These are phyloP conservation scores for Fusarium brevicatenulatum DNA, from an alignment of 2,329 filamentous ascomycete species.

Conservation along the genomic window DNA sequence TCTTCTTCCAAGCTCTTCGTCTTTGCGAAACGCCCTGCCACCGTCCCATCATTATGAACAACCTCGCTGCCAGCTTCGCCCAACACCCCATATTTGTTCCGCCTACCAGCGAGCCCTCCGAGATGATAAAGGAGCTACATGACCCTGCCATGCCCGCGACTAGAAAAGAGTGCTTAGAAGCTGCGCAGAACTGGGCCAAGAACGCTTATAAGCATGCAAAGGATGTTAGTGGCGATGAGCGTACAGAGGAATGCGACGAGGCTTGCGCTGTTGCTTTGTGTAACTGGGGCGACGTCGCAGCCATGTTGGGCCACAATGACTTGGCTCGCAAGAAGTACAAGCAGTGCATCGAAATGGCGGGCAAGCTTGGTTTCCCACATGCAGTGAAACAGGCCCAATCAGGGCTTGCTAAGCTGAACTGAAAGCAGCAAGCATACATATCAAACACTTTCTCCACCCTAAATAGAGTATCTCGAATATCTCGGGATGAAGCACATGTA, in stretches of 20 bases:
- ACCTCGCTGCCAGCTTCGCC: slow-evolving; percentile 77
- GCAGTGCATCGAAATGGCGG: slow-evolving; percentile 72
- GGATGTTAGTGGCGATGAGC: slow-evolving; percentile 71
- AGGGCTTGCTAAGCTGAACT: slow-evolving; percentile 55
- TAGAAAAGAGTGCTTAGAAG: slow-evolving; percentile 70
- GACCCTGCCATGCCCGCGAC: slow-evolving; percentile 54
- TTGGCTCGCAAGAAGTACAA: slow-evolving; percentile 75
- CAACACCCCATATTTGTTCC: slow-evolving; percentile 66
- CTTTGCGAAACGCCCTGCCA: slow-evolving; percentile 77
- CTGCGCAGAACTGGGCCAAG: slow-evolving; percentile 80
- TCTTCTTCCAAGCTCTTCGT: slow-evolving; percentile 86
- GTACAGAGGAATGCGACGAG: slow-evolving; percentile 82
- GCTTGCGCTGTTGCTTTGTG: slow-evolving; percentile 86
- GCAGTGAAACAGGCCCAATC: slow-evolving; percentile 64
- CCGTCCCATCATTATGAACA: slow-evolving; percentile 86
- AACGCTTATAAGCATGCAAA: slow-evolving; percentile 77
- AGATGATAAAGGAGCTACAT: slow-evolving; percentile 43
- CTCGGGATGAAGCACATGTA: neutral
- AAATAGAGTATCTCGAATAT: neutral
- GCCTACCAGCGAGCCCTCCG: slow-evolving; percentile 40
- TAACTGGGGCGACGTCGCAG: slow-evolving; percentile 86
- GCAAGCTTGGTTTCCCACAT: slow-evolving; percentile 61
- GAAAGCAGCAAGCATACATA: slow-evolving; percentile 11
- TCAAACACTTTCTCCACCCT: neutral
- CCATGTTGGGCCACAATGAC: slow-evolving; percentile 73